A percentile compares a stretch with the other conserved stretches of the same genome.
Evolutionary conservation across 2,329 filamentous ascomycete genomes (phyloP).

Genomic region (Epichloe typhina): DNA sequence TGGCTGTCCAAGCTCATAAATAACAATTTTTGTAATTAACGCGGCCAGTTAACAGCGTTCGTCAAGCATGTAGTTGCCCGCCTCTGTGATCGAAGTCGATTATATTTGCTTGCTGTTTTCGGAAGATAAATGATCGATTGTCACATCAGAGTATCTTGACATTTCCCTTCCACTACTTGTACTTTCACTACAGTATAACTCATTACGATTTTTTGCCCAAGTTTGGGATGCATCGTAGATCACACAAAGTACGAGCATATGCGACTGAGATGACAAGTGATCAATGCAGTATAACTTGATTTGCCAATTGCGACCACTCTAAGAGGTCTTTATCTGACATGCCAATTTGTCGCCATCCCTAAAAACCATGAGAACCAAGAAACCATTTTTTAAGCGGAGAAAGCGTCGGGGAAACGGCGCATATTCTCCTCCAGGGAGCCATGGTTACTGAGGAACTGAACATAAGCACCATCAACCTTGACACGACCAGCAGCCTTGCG

Average conservation of each 20-base stretch:
- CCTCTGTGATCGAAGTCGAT: too few relatives aligned
- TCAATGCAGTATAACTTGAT: conserved; percentile 14
- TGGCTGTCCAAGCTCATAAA: too few relatives aligned
- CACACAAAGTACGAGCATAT: not conserved
- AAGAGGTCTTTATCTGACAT: conserved; percentile 26
- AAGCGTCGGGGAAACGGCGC: conserved; percentile 88
- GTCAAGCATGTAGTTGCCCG: too few relatives aligned
- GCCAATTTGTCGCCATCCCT: conserved; percentile 31
- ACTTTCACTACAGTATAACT: not conserved
- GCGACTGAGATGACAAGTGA: not conserved
- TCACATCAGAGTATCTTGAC: too few relatives aligned
- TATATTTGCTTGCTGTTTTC: too few relatives aligned
- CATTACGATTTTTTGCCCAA: not conserved
- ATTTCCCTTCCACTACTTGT: not conserved
- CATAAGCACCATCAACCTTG: conserved; percentile 97
- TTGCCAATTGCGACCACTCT: conserved; percentile 22
- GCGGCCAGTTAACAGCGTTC: too few relatives aligned
- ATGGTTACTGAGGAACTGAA: conserved; percentile 96
- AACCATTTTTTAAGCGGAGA: conserved; percentile 42
- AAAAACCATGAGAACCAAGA: conserved; percentile 24
- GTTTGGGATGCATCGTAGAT: not conserved
- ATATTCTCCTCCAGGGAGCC: conserved; percentile 79
- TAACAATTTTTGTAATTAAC: too few relatives aligned
- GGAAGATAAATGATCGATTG: too few relatives aligned
- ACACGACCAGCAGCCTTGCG: conserved; percentile 88